Percentiles rank a stretch among this genome's conserved stretches.
These are phyloP conservation scores for Suzukiozyma palmioleophila DNA, from an alignment of 1,139 yeast genomes.

Conservation along the genomic window DNA sequence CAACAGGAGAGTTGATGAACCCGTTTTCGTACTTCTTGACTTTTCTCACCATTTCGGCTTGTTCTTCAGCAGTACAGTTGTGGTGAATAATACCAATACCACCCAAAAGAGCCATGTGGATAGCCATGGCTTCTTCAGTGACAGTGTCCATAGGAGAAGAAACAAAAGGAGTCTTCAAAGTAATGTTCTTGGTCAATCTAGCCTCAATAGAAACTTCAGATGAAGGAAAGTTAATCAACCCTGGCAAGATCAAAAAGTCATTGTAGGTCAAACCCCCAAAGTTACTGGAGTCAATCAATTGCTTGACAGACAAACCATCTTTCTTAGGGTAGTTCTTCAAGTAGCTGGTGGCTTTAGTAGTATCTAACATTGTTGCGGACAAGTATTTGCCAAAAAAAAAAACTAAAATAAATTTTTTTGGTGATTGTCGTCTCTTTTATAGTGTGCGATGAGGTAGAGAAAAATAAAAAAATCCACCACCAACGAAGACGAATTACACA, in stretches of 20 bases:
- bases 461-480: neutral
- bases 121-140: slow-evolving; percentile 96
- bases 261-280: slow-evolving; percentile 98
- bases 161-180: slow-evolving; percentile 89
- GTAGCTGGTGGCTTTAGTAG: slow-evolving; percentile 62
- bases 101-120: slow-evolving; percentile 96
- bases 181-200: slow-evolving; percentile 83
- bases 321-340: slow-evolving; percentile 61
- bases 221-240: slow-evolving; percentile 87
- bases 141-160: slow-evolving; percentile 99
- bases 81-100: slow-evolving; percentile 99
- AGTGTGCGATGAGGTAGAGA: neutral
- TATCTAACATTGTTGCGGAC: slow-evolving; percentile 41
- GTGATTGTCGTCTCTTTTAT: neutral
- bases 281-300: slow-evolving; percentile 81
- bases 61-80: slow-evolving; percentile 94
- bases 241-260: slow-evolving; percentile 93
- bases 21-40: slow-evolving; percentile 98
- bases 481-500: too few species aligned
- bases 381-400: slow-evolving; percentile 44
- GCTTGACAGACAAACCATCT: slow-evolving; percentile 83
- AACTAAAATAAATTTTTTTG: slow-evolving; percentile 8
- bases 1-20: slow-evolving; percentile 92
- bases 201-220: slow-evolving; percentile 73
- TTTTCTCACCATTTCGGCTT: slow-evolving; percentile 96